Conservation (phyloP, 176 grass and related monocot species). For the Pharus latifolius region DNA sequence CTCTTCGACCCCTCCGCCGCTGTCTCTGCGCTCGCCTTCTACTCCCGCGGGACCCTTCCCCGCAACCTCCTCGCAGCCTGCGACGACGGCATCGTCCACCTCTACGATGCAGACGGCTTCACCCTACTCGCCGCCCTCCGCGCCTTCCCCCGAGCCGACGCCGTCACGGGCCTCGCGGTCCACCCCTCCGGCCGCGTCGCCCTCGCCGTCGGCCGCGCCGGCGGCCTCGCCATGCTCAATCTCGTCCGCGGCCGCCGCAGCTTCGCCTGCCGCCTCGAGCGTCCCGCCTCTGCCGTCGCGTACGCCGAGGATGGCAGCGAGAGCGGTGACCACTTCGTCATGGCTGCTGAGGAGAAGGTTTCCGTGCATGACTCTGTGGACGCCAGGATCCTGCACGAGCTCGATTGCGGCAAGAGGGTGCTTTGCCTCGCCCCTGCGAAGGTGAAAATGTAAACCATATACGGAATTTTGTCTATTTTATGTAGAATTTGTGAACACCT, state of each 20-base stretch:
- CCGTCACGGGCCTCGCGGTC: slow-evolving; percentile 43
- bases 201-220: slow-evolving; percentile 54
- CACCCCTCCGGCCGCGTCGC: slow-evolving; percentile 63
- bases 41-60: slow-evolving; percentile 50
- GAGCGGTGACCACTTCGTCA: slow-evolving; percentile 32
- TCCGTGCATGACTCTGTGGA: slow-evolving; percentile 69
- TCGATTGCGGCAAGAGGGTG: slow-evolving; percentile 45
- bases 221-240: slow-evolving; percentile 63
- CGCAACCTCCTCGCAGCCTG: slow-evolving; percentile 83
- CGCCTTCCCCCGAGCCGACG: slow-evolving; percentile 22
- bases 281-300: slow-evolving; percentile 32
- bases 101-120: slow-evolving; percentile 80
- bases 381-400: slow-evolving; percentile 62
- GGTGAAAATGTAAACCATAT: no score
- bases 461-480: no score
- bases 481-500: no score
- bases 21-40: slow-evolving; percentile 79
- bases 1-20: slow-evolving; percentile 66
- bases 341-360: slow-evolving; percentile 47
- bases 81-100: slow-evolving; percentile 63
- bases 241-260: slow-evolving; percentile 53
- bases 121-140: slow-evolving; percentile 48
- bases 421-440: slow-evolving; percentile 52
- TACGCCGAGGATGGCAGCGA: slow-evolving; percentile 29
- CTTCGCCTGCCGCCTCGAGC: slow-evolving; percentile 70